Evolutionary conservation across 768 basidiomycete species (phyloP).

Genomic region (Russula griseocarnosa): DNA sequence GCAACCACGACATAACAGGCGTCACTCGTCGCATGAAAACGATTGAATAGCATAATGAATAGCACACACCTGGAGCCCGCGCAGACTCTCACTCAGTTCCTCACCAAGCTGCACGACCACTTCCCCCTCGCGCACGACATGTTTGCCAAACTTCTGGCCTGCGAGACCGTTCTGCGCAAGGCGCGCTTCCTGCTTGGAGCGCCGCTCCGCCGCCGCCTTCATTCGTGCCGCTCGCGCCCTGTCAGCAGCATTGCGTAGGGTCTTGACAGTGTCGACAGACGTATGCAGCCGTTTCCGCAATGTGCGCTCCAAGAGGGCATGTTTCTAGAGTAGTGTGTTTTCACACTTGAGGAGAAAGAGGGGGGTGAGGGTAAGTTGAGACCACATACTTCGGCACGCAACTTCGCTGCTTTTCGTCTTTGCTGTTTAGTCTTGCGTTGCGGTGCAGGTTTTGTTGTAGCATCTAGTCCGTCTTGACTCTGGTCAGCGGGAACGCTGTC

Average conservation of each 20-base stretch:
- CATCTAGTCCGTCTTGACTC: slow-evolving; percentile 1
- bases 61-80: slow-evolving; percentile 70
- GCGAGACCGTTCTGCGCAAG: slow-evolving; percentile 57
- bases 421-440: slow-evolving; percentile 62
- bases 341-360: not conserved
- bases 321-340: slow-evolving; percentile 52
- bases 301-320: slow-evolving; percentile 54
- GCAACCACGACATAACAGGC: not conserved
- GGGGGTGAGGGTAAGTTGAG: not conserved
- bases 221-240: slow-evolving; percentile 40
- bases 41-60: not conserved
- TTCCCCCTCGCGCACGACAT: slow-evolving; percentile 61
- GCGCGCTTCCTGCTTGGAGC: slow-evolving; percentile 44
- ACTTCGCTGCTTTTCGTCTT: slow-evolving; percentile 58
- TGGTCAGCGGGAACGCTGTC: slow-evolving; percentile 29
- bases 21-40: not conserved
- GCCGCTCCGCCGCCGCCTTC: slow-evolving; percentile 40
- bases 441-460: slow-evolving; percentile 41
- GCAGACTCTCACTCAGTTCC: slow-evolving; percentile 78
- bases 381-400: slow-evolving; percentile 56
- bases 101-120: slow-evolving; percentile 89
- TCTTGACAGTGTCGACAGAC: slow-evolving; percentile 53
- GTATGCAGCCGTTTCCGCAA: slow-evolving; percentile 58
- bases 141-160: slow-evolving; percentile 76
- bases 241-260: slow-evolving; percentile 45